A percentile compares a stretch with the other conserved stretches of the same genome.
These are phyloP conservation scores for Ettlia oleoabundans DNA, from an alignment of 139 green algal genomes.

Conservation along the genomic window DNA sequence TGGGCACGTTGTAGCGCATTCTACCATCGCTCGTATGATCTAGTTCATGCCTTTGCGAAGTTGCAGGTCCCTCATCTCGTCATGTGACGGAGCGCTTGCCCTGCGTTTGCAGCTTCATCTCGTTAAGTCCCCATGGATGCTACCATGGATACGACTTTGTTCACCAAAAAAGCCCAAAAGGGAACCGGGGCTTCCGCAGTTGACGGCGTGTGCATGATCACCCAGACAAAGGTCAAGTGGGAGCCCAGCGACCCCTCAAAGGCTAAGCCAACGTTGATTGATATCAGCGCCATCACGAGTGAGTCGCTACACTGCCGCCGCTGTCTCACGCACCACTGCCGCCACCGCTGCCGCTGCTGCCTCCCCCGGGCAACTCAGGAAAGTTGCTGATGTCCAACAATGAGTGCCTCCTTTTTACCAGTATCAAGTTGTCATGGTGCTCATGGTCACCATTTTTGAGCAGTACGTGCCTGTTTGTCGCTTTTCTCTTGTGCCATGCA, in stretches of 20 bases:
- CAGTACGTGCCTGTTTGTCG: not conserved
- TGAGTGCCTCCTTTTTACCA: too few relatives aligned
- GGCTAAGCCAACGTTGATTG: not conserved
- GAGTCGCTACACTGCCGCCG: not conserved
- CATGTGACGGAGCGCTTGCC: too few relatives aligned
- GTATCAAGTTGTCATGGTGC: too few relatives aligned
- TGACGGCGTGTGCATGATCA: slow-evolving; percentile 30
- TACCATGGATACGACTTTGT: not conserved
- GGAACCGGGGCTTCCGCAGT: not conserved
- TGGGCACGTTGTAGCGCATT: too few relatives aligned
- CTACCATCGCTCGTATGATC: too few relatives aligned
- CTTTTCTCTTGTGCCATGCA: slow-evolving; percentile 1
- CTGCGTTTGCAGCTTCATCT: too few relatives aligned
- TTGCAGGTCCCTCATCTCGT: too few relatives aligned
- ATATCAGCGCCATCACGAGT: slow-evolving; percentile 43
- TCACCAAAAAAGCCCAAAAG: slow-evolving; percentile 31
- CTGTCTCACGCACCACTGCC: not conserved
- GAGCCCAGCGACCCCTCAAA: slow-evolving; percentile 36
- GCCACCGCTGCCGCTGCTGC: not conserved
- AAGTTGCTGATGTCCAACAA: too few relatives aligned
- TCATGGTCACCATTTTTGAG: too few relatives aligned
- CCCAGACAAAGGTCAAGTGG: slow-evolving; percentile 16
- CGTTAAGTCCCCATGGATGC: too few relatives aligned
- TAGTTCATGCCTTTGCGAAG: too few relatives aligned
- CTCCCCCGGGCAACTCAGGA: too few relatives aligned